Percentiles rank a stretch among this genome's conserved stretches.
These are phyloP conservation scores for Pythium phragmitis DNA, from an alignment of 352 stramenopile genomes.

Conservation along the genomic window DNA sequence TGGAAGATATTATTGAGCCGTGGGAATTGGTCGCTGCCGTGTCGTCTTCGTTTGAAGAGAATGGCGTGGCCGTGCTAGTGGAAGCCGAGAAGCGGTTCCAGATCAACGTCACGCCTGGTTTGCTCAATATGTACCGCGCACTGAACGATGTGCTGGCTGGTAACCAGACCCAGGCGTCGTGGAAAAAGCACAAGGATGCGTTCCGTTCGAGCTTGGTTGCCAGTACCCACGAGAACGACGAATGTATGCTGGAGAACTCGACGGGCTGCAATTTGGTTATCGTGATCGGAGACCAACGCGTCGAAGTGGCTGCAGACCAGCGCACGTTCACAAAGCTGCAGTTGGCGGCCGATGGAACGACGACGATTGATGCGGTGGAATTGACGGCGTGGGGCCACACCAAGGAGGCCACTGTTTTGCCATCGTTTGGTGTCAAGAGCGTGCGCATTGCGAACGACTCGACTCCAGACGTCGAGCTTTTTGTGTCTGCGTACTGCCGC, in stretches of 20 bases:
- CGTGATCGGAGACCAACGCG: constrained; percentile 35
- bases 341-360: constrained; percentile 32
- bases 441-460: constrained; percentile 37
- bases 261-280: constrained; percentile 61
- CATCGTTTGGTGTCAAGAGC: constrained; percentile 63
- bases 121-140: constrained; percentile 71
- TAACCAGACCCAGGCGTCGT: constrained; percentile 46
- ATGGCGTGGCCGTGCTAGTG: constrained; percentile 32
- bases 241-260: constrained; percentile 73
- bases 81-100: constrained; percentile 42
- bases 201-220: constrained; percentile 39
- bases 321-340: constrained; percentile 35
- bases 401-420: constrained; percentile 37
- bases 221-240: constrained; percentile 36
- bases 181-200: constrained; percentile 62
- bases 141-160: constrained; percentile 77
- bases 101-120: constrained; percentile 38
- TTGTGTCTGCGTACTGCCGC: constrained; percentile 66
- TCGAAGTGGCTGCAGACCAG: constrained; percentile 49
- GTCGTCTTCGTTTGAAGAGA: constrained; percentile 29
- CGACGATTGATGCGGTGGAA: constrained; percentile 45
- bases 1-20: constrained; percentile 44
- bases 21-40: constrained; percentile 35
- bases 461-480: constrained; percentile 42
- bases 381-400: constrained; percentile 64